These are phyloP conservation scores for sorghum (Sorghum bicolor) DNA, from an alignment of 176 grass and related monocot species.

Conservation along the genomic window DNA sequence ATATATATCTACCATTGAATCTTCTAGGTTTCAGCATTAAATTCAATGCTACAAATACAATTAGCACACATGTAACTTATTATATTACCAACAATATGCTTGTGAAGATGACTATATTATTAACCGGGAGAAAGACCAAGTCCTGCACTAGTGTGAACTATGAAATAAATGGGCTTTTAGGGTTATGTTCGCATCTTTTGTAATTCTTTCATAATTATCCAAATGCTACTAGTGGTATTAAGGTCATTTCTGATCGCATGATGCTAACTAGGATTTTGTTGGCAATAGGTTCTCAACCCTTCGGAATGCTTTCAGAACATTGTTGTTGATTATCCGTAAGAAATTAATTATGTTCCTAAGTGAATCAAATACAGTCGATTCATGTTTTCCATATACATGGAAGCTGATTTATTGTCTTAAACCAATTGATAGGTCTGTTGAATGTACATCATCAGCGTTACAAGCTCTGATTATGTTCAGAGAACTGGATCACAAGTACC, in stretches of 20 bases:
- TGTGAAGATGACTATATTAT: background rate
- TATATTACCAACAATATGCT: background rate
- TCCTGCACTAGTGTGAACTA: too few species aligned
- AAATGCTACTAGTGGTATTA: background rate
- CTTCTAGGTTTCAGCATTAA: background rate
- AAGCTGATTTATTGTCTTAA: background rate
- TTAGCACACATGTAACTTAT: background rate
- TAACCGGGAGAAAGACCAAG: too few species aligned
- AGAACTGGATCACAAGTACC: conserved; percentile 39
- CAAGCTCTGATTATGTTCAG: conserved; percentile 40
- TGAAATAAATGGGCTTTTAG: background rate
- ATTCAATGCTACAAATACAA: background rate
- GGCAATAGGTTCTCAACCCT: conserved; percentile 38
- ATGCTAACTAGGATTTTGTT: background rate
- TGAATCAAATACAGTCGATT: background rate
- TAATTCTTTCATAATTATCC: background rate
- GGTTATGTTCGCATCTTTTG: background rate
- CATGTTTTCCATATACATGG: background rate
- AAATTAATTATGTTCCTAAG: background rate
- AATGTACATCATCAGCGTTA: conserved; percentile 45
- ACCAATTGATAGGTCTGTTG: conserved; percentile 38
- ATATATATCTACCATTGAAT: background rate
- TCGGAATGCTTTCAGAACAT: conserved; percentile 37
- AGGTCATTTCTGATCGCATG: background rate
- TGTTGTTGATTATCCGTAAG: conserved; percentile 50